phyloP scores from a whole-genome alignment of 2,329 filamentous ascomycete species.

The Lizonia empirigonia region DNA sequence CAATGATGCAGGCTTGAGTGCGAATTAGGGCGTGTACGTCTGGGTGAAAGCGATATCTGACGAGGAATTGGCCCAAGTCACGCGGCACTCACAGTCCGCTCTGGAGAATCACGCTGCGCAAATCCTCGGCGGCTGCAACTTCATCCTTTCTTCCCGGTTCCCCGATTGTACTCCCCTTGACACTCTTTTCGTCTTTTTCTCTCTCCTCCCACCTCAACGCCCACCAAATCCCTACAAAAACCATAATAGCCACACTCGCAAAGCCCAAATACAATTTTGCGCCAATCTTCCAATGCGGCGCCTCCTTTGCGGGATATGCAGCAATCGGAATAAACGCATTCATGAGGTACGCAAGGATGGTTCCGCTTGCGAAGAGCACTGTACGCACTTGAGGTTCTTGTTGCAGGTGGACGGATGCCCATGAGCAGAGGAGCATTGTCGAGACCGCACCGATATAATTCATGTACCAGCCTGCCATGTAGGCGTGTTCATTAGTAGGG shows the following conservation, averaged over 20 bases:
- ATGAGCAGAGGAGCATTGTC: constrained; percentile 12
- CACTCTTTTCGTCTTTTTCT: background rate
- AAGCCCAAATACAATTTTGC: constrained; percentile 20
- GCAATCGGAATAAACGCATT: constrained; percentile 17
- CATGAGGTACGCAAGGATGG: constrained; percentile 1
- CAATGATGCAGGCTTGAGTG: too few relatives aligned
- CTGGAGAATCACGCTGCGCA: background rate
- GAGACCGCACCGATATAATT: constrained; percentile 11
- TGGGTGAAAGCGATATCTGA: background rate
- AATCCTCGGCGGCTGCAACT: background rate
- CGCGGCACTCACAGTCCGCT: background rate
- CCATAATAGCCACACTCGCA: background rate
- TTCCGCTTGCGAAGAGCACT: constrained; percentile 14
- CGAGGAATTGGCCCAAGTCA: background rate
- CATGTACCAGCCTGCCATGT: constrained; percentile 18
- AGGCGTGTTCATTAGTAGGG: constrained; percentile 11
- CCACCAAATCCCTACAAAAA: constrained; percentile 14
- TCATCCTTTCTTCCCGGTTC: background rate
- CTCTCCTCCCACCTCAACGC: constrained; percentile 10
- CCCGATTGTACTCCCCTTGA: background rate
- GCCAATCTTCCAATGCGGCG: constrained; percentile 12
- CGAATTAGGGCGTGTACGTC: too few relatives aligned
- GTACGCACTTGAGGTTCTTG: constrained; percentile 15
- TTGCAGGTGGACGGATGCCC: constrained; percentile 14
- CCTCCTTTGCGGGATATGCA: constrained; percentile 15